Evolutionary conservation across 139 green algal genomes (phyloP), one percentile per base, ranked within the genome.

Genomic region (Cymbomonas tetramitiformis): DNA sequence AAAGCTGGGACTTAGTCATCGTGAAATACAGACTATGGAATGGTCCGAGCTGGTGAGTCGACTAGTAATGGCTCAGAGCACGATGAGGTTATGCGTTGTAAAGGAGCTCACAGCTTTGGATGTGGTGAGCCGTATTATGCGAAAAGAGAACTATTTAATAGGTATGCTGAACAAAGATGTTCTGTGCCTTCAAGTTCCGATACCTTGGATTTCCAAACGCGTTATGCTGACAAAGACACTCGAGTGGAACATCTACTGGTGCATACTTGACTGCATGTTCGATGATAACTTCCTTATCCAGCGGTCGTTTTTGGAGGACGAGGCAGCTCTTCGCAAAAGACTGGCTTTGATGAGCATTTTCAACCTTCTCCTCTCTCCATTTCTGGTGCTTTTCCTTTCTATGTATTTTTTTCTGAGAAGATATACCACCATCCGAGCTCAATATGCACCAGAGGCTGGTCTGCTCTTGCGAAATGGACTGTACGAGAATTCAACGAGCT

Each of bases 401-500:
- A 88, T 90, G 34, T 88, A 94, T 72, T 94, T 94, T 67, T 86
- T 94, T 66, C 77, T 97, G 88, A 96, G 74, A 57, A 69, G 34
- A 82, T 96, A 46, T 96, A 96, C 73, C 72, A 84, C 54, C 79
- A 90, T 58, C 87, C 89, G 24, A 62, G 47, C 1, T 41, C 34
- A 23, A 53, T 69, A 5, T 63, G 64, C 21, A 38, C 41, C 23
- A 51, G 72, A 19, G 31, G 46, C 7, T 79, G 72, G 72, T 65
- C 63, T 26, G 38, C 61, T n/a, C 26, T 62, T 19, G 69, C 90
- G 3, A 46, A 54, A 21, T 95, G 86, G 86, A 69, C 67, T 8
- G 69, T 96, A 41, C 62, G 87, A 0, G 90, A 96, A 71, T 87
- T 94, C 47, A 96, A 96, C 54, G 90, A 98, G 79, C 64, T 96